These are phyloP conservation scores for Globisporangium heterothallicum DNA, from an alignment of 352 stramenopile species.

Conservation along the genomic window DNA sequence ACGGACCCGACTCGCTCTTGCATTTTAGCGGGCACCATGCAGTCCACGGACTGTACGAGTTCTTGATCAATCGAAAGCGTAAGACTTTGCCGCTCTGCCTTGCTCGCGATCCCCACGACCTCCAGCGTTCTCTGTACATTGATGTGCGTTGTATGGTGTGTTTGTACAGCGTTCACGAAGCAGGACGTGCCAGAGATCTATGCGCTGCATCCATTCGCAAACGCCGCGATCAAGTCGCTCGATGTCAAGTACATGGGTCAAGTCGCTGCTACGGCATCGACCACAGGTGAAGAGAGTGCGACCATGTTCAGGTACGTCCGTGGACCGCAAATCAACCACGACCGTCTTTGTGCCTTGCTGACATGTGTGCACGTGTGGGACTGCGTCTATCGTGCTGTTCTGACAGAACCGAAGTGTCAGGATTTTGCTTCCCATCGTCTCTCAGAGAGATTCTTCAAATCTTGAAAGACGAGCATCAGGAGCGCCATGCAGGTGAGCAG, in stretches of 20 bases:
- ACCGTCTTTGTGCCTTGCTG: too few relatives aligned
- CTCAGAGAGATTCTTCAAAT: constrained; percentile 30
- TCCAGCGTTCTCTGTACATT: too few relatives aligned
- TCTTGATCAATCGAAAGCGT: constrained; percentile 74
- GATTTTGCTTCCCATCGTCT: constrained; percentile 48
- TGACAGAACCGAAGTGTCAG: constrained; percentile 39
- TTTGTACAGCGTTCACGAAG: constrained; percentile 50
- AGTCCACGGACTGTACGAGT: constrained; percentile 72
- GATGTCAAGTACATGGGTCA: constrained; percentile 36
- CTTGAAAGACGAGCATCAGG: constrained; percentile 28
- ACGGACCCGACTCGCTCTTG: constrained; percentile 58
- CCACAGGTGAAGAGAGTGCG: constrained; percentile 2
- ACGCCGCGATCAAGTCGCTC: constrained; percentile 56
- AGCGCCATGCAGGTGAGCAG: background rate
- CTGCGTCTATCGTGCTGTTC: too few relatives aligned
- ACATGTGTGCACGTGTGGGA: too few relatives aligned
- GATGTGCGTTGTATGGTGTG: background rate
- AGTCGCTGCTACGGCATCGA: constrained; percentile 13
- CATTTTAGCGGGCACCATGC: constrained; percentile 55
- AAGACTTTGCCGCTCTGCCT: constrained; percentile 9
- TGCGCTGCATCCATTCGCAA: constrained; percentile 44
- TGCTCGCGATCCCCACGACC: too few relatives aligned
- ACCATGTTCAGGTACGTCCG: constrained; percentile 15
- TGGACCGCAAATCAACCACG: background rate
- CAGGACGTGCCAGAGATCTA: constrained; percentile 69